phyloP scores from a whole-genome alignment of 306 rosid genomes.

The Phaseolus lunatus region DNA sequence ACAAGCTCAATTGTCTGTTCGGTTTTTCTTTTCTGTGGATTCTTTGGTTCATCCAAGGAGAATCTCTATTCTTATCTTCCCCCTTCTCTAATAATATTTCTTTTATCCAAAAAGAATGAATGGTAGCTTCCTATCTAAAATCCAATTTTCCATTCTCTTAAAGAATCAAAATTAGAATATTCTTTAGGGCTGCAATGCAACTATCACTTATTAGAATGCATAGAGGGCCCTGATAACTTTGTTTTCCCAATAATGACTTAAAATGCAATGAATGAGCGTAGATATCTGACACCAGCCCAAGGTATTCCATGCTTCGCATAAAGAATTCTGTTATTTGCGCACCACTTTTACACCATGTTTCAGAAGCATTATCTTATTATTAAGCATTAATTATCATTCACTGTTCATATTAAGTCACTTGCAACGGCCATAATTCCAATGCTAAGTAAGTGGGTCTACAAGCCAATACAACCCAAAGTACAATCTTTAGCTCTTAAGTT shows the following conservation, averaged over 20 bases:
- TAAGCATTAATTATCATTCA: slow-evolving; percentile 6
- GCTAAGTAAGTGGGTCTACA: background rate
- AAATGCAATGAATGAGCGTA: slow-evolving; percentile 1
- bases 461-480: slow-evolving; percentile 18
- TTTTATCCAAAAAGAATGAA: background rate
- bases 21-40: background rate
- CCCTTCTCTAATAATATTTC: background rate
- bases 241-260: background rate
- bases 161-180: background rate
- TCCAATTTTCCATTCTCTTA: background rate
- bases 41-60: background rate
- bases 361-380: slow-evolving; percentile 8
- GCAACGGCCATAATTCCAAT: background rate
- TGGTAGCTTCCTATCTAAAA: background rate
- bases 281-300: background rate
- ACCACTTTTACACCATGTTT: background rate
- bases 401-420: background rate
- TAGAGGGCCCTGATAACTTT: background rate
- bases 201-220: background rate
- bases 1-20: background rate
- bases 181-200: slow-evolving; percentile 8
- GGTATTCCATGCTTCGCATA: background rate
- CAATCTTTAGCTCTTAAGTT: slow-evolving; percentile 23
- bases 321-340: slow-evolving; percentile 10
- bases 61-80: background rate